These are phyloP conservation scores for Bruguiera parviflora DNA, from an alignment of 345 rosid genomes.

Conservation along the genomic window DNA sequence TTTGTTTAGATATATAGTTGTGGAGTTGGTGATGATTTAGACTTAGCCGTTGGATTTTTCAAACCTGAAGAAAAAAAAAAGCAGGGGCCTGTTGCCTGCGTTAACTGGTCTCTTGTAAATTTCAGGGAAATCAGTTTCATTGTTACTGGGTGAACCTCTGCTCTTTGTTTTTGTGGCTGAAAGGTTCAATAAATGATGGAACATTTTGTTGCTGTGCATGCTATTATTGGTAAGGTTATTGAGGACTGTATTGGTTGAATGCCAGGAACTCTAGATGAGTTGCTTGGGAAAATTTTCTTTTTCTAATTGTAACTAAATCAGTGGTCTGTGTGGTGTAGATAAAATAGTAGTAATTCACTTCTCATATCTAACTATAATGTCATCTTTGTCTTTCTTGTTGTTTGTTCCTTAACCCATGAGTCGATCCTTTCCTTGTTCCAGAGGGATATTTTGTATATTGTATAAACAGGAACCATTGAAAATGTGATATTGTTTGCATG, in stretches of 20 bases:
- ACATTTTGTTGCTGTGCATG: slow-evolving; percentile 16
- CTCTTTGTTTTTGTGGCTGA: slow-evolving; percentile 35
- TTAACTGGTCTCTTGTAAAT: slow-evolving; percentile 50
- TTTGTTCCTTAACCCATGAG: neutral
- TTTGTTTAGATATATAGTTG: no score
- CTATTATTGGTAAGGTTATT: no score
- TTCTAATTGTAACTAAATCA: neutral
- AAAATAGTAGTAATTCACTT: no score
- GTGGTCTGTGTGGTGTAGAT: no score
- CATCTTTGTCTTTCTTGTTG: no score
- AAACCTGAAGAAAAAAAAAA: slow-evolving; percentile 61
- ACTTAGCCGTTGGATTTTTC: neutral
- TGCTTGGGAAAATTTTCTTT: no score
- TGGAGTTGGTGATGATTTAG: no score
- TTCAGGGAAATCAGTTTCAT: slow-evolving; percentile 51
- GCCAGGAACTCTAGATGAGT: no score
- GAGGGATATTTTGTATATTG: no score
- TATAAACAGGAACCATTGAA: neutral
- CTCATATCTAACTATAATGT: no score
- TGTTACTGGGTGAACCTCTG: slow-evolving; percentile 68
- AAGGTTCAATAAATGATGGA: slow-evolving; percentile 60
- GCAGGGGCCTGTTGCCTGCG: slow-evolving; percentile 47
- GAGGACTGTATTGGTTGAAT: no score
- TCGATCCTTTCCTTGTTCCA: no score
- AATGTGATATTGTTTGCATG: neutral